Evolutionary conservation across 148 eudicot genomes (phyloP).

Genomic region (Spergularia marina): DNA sequence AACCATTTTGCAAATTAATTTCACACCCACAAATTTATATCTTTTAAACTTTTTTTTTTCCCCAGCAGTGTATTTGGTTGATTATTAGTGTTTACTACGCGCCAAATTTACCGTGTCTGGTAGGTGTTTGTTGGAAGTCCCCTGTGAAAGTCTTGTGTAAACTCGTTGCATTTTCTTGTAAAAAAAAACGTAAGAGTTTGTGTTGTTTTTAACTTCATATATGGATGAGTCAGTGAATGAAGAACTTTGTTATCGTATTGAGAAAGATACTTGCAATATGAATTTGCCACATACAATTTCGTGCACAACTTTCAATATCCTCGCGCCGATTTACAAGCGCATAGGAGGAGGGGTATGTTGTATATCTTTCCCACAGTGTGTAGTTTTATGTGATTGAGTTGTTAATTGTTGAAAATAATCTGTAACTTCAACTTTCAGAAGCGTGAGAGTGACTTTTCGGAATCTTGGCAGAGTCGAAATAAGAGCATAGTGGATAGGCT

Average conservation of each 20-base stretch:
- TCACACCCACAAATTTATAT: slow-evolving; percentile 13
- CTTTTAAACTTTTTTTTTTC: too few relatives aligned
- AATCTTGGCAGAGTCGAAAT: slow-evolving; percentile 41
- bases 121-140: slow-evolving; percentile 17
- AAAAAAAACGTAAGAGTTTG: too few relatives aligned
- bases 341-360: slow-evolving; percentile 35
- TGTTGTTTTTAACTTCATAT: too few relatives aligned
- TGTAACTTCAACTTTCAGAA: slow-evolving; percentile 14
- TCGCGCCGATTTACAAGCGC: slow-evolving; percentile 58
- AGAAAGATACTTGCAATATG: neutral
- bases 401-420: neutral
- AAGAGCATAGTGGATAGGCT: slow-evolving; percentile 38
- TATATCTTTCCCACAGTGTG: neutral
- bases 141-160: neutral
- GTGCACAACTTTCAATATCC: slow-evolving; percentile 49
- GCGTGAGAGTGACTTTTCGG: slow-evolving; percentile 46
- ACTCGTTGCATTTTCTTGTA: too few relatives aligned
- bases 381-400: neutral
- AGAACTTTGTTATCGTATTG: slow-evolving; percentile 9
- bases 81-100: neutral
- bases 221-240: slow-evolving; percentile 4
- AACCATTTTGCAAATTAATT: neutral
- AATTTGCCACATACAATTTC: slow-evolving; percentile 24
- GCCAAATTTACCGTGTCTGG: neutral
- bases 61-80: too few relatives aligned